Evolutionary conservation across 495 filamentous ascomycete species (phyloP), one percentile per base, ranked within the genome.

Genomic region (Barbatosphaeria neglecta): DNA sequence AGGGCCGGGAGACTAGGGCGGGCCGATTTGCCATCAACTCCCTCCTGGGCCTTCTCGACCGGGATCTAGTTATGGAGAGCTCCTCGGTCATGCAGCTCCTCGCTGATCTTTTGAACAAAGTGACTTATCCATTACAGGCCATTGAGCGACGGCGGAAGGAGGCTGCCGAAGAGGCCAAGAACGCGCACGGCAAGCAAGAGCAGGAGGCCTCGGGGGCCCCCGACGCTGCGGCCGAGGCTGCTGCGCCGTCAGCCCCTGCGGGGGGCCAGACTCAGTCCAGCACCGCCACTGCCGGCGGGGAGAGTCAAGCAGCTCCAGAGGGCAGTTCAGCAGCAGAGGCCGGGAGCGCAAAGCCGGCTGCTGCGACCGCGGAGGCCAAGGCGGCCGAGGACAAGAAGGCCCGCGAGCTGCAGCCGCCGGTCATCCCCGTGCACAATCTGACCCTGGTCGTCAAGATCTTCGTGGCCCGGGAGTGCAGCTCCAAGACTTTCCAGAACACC

Each of bases 401-500:
- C 41, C 78, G 76, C 20, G 75, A 78, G 23, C 72, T 95, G 15
- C 81, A 81, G 22, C 88, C 90, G 43, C 92, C 92, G 20, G 78
- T 87, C 19, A 81, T 99, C 39, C 90, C 93, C 1, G 86, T 90
- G 35, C 74, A 86, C 52, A 95, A 95, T 62, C 74, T 99, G 51
- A 85, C 83, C 57, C 71, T 97, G 35, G 88, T 99, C 9, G 86
- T 96, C 55, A 92, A 93, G 54, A 94, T 99, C 49, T 82, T 99
- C 50, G 85, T 90, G 11, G 90, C 92, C 44, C 84, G 88, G 23
- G 92, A 99, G 61, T 99, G 92, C 66, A 92, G 84, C 54, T 88
- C 86, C 41, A 95, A 94, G 69, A 96, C 90, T 2, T 97, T 97
- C 75, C 82, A 87, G 54, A 90, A 97, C 57, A 96, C 93, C 0